These are phyloP conservation scores for Xylaria curta DNA, from an alignment of 495 filamentous ascomycete genomes.

Conservation along the genomic window DNA sequence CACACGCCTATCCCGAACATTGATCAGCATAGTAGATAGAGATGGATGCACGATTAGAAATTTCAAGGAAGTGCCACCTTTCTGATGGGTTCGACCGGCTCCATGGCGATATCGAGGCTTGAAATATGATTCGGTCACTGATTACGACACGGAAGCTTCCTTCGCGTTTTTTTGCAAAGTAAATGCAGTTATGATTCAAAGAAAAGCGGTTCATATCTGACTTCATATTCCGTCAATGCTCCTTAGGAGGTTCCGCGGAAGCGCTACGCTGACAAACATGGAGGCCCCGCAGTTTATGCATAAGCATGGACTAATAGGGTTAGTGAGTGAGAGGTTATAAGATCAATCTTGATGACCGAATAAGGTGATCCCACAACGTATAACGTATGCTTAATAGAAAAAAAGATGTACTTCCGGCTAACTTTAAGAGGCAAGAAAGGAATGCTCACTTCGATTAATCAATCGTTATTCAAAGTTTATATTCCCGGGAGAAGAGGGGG, in stretches of 20 bases:
- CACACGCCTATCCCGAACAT: conserved; percentile 19
- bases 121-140: neutral
- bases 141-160: neutral
- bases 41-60: neutral
- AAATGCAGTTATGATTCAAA: neutral
- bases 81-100: conserved; percentile 1
- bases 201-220: neutral
- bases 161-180: neutral
- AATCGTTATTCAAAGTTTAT: too few relatives aligned
- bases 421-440: too few relatives aligned
- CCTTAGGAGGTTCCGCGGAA: conserved; percentile 13
- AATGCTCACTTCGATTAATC: too few relatives aligned
- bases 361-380: too few relatives aligned
- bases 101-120: neutral
- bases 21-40: neutral
- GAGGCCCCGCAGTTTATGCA: neutral
- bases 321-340: neutral
- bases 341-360: neutral
- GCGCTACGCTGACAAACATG: conserved; percentile 4
- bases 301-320: neutral
- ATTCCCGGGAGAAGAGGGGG: neutral
- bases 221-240: neutral
- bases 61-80: neutral
- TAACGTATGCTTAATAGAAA: too few relatives aligned
- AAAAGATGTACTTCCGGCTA: too few relatives aligned